These are phyloP conservation scores for Candida lessepsii DNA, from an alignment of 805 yeast species.

Conservation along the genomic window DNA sequence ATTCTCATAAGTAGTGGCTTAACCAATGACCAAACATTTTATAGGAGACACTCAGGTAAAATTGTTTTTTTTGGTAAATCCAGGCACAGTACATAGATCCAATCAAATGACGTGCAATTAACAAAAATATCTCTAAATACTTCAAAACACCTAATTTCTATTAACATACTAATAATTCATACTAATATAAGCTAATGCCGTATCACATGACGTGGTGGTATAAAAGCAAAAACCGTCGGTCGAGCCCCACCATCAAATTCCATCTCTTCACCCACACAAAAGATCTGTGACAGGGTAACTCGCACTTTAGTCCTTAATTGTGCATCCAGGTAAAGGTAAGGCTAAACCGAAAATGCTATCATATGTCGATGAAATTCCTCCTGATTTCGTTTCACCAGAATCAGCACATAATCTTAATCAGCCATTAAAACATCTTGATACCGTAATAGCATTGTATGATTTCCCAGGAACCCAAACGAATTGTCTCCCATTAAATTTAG, in stretches of 20 bases:
- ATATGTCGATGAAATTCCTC: constrained; percentile 40
- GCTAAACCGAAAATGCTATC: constrained; percentile 5
- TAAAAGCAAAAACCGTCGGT: no score
- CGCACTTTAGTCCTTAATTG: constrained; percentile 3
- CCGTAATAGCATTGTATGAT: constrained; percentile 58
- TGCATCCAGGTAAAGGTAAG: background rate
- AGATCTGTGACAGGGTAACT: constrained; percentile 1
- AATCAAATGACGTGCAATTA: background rate
- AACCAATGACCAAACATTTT: constrained; percentile 2
- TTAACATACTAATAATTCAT: no score
- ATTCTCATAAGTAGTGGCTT: background rate
- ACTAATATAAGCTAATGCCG: no score
- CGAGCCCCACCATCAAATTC: background rate
- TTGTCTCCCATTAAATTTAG: constrained; percentile 53
- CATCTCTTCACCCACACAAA: constrained; percentile 3
- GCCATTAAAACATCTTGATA: constrained; percentile 46
- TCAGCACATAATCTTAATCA: constrained; percentile 20
- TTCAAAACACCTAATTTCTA: no score
- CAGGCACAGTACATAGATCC: background rate
- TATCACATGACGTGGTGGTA: no score
- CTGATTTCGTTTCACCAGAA: constrained; percentile 35
- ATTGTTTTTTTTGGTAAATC: no score
- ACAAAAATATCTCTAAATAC: no score
- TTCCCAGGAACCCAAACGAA: constrained; percentile 53
- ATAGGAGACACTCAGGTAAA: no score